phyloP scores from a whole-genome alignment of 2,329 filamentous ascomycete genomes.

The Exophiala calicioides region DNA sequence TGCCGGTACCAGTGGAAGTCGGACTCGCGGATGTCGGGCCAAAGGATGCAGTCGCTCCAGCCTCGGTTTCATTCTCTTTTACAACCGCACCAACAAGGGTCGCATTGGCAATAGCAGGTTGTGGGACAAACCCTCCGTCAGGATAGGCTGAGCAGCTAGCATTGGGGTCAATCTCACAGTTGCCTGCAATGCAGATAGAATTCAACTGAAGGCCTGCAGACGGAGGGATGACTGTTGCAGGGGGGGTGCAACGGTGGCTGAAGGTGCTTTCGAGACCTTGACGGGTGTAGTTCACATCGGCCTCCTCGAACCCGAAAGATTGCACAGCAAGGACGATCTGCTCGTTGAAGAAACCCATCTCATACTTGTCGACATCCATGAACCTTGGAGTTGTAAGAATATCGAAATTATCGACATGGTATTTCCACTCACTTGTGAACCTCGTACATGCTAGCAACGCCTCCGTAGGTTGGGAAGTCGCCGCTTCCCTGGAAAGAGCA shows the following conservation, averaged over 20 bases:
- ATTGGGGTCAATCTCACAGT: conserved; percentile 12
- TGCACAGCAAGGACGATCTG: conserved; percentile 55
- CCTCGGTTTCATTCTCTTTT: conserved; percentile 16
- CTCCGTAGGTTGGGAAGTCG: conserved; percentile 53
- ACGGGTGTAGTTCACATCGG: conserved; percentile 54
- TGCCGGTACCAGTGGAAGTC: conserved; percentile 8
- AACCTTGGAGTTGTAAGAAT: conserved; percentile 37
- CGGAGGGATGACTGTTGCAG: conserved; percentile 33
- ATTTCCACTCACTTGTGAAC: conserved; percentile 34
- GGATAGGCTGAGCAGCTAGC: conserved; percentile 24
- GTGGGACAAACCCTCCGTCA: conserved; percentile 7
- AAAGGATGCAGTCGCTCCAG: background rate
- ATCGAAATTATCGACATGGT: background rate
- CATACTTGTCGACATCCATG: conserved; percentile 56
- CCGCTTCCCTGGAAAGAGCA: conserved; percentile 49
- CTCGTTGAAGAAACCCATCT: conserved; percentile 59
- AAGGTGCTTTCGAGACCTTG: conserved; percentile 54
- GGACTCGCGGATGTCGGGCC: conserved; percentile 6
- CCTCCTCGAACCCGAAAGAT: conserved; percentile 60
- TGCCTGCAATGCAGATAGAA: conserved; percentile 18
- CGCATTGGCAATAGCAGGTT: conserved; percentile 18
- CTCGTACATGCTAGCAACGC: conserved; percentile 34
- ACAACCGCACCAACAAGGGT: conserved; percentile 12
- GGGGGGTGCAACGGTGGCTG: conserved; percentile 53
- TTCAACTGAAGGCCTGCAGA: conserved; percentile 23